These are phyloP conservation scores for Boeremia exigua DNA, from an alignment of 2,329 filamentous ascomycete species.

Conservation along the genomic window DNA sequence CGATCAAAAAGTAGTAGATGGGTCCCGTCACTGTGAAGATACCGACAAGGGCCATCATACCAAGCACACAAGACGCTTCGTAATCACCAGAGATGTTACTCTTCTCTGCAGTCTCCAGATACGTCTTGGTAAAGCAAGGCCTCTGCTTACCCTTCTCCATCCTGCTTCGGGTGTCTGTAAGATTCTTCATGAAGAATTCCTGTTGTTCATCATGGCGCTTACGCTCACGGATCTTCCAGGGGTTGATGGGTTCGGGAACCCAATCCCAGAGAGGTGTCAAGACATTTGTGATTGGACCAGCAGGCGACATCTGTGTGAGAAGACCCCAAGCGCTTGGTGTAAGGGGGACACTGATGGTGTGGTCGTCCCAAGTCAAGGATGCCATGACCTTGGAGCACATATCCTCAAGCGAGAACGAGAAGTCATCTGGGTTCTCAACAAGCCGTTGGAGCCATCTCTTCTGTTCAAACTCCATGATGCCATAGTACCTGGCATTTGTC, in stretches of 20 bases:
- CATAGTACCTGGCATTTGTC: constrained; percentile 53
- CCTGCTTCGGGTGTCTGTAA: constrained; percentile 45
- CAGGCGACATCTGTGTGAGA: constrained; percentile 64
- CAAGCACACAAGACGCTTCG: constrained; percentile 48
- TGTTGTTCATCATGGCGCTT: constrained; percentile 62
- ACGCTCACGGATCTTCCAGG: constrained; percentile 61
- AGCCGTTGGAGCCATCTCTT: constrained; percentile 61
- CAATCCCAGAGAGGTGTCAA: constrained; percentile 61
- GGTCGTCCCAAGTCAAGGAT: constrained; percentile 61
- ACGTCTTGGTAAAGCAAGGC: constrained; percentile 42
- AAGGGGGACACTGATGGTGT: constrained; percentile 55
- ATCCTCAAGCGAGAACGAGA: constrained; percentile 59
- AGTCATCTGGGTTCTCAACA: constrained; percentile 58
- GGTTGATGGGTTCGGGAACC: constrained; percentile 57
- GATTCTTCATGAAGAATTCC: constrained; percentile 59
- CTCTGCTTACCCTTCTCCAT: constrained; percentile 43
- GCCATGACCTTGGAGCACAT: constrained; percentile 66
- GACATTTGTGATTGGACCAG: constrained; percentile 64
- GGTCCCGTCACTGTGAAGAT: constrained; percentile 49
- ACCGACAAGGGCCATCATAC: constrained; percentile 49
- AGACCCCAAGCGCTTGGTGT: constrained; percentile 63
- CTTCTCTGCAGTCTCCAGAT: constrained; percentile 50
- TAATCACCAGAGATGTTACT: constrained; percentile 46
- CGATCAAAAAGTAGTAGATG: constrained; percentile 47
- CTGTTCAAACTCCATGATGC: constrained; percentile 60